Evolutionary conservation across 208 protist genomes (phyloP).

Genomic region (Angomonas ambiguus): DNA sequence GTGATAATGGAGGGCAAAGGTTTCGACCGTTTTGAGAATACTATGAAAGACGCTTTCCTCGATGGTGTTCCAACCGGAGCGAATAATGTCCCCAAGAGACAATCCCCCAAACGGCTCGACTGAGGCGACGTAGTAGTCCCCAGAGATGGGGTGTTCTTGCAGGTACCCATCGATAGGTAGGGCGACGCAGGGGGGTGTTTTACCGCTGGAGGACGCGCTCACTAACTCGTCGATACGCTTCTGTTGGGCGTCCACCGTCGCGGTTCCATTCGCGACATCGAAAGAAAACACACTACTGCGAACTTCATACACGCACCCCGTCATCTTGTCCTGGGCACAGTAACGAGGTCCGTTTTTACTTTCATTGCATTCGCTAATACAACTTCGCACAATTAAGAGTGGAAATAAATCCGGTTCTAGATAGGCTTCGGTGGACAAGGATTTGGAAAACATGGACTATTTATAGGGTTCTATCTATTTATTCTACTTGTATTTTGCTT

Average conservation of each 20-base stretch:
- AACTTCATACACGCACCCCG: conserved; percentile 65
- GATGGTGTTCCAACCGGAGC: conserved; percentile 65
- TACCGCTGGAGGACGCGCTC: conserved; percentile 18
- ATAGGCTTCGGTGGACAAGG: conserved; percentile 25
- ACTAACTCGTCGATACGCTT: conserved; percentile 48
- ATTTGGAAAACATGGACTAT: conserved; percentile 50
- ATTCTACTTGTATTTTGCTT: no score
- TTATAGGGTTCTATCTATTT: no score
- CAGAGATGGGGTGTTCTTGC: conserved; percentile 42
- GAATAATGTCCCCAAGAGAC: conserved; percentile 79
- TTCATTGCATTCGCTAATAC: conserved; percentile 66
- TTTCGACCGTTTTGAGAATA: conserved; percentile 60
- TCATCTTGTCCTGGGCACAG: conserved; percentile 66
- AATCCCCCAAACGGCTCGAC: conserved; percentile 66
- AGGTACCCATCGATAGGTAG: conserved; percentile 70
- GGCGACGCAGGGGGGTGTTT: conserved; percentile 27
- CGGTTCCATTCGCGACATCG: not conserved
- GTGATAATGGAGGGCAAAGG: conserved; percentile 41
- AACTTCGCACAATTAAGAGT: conserved; percentile 54
- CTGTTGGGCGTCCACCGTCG: conserved; percentile 22
- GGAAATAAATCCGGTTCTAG: conserved; percentile 64
- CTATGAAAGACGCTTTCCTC: conserved; percentile 66
- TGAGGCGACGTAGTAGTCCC: conserved; percentile 50
- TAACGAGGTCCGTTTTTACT: conserved; percentile 77
- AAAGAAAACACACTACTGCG: conserved; percentile 17